Conservation (phyloP, 2,329 filamentous ascomycete genomes). For the Cordyceps pruinosa region DNA sequence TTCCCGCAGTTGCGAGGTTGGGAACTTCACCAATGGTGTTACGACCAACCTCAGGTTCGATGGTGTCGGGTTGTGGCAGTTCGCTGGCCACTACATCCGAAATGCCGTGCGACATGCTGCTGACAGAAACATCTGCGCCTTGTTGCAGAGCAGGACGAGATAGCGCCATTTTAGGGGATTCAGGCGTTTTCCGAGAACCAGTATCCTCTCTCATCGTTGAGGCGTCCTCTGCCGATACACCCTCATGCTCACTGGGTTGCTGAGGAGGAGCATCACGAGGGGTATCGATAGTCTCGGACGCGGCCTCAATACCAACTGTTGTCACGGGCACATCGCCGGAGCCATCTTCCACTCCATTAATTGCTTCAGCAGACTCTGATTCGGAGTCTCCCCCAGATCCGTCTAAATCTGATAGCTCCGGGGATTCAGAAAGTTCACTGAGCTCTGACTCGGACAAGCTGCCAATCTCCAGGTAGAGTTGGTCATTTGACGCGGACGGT, state of each 20-base stretch:
- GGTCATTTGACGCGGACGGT: background rate
- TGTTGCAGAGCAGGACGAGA: background rate
- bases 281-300: background rate
- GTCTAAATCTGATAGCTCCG: background rate
- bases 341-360: constrained; percentile 18
- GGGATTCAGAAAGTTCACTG: background rate
- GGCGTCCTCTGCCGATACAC: no score
- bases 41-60: background rate
- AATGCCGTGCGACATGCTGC: background rate
- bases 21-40: background rate
- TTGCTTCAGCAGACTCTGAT: constrained; percentile 20
- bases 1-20: background rate
- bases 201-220: no score
- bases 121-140: background rate
- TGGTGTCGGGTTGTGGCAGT: background rate
- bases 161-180: no score
- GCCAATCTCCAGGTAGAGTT: background rate
- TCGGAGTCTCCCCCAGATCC: background rate
- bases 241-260: no score
- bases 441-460: background rate
- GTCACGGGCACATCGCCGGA: background rate
- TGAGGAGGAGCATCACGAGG: background rate
- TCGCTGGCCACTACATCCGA: background rate
- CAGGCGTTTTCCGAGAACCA: no score
- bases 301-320: background rate